A percentile compares a stretch with the other conserved stretches of the same genome.
phyloP scores from a whole-genome alignment of 129 eudicot genomes.

The Flaveria brownii region DNA sequence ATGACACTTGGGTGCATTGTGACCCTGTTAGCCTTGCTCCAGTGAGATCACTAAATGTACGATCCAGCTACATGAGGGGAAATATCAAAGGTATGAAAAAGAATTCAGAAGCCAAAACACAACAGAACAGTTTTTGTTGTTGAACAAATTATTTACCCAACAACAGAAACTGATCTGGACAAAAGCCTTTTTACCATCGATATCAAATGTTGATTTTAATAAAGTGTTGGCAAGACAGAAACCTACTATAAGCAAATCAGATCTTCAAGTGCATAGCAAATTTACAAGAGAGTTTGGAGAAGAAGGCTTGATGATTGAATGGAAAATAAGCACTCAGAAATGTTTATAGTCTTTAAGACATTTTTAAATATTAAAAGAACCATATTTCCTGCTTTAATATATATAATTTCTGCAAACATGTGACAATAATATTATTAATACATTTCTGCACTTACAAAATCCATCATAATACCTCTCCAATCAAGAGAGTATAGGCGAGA shows the following conservation, averaged over 20 bases:
- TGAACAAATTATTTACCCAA: not conserved
- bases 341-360: conserved; percentile 20
- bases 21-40: too few species aligned
- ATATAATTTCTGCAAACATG: not conserved
- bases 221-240: conserved; percentile 54
- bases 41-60: too few species aligned
- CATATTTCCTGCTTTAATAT: not conserved
- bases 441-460: not conserved
- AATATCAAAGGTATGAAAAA: too few species aligned
- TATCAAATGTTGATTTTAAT: conserved; percentile 27
- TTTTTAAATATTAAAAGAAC: not conserved
- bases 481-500: not conserved
- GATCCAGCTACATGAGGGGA: too few species aligned
- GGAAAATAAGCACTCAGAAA: not conserved
- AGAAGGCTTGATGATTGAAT: conserved; percentile 49
- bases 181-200: not conserved
- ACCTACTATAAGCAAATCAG: conserved; percentile 59
- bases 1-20: too few species aligned
- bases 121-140: too few species aligned
- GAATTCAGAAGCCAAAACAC: too few species aligned
- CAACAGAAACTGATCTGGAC: too few species aligned
- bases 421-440: not conserved
- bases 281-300: conserved; percentile 64
- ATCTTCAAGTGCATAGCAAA: conserved; percentile 53
- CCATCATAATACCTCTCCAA: not conserved